Percentiles rank a stretch among this genome's conserved stretches.
Conservation (phyloP, 345 rosid species). For the Clausena lansium region DNA sequence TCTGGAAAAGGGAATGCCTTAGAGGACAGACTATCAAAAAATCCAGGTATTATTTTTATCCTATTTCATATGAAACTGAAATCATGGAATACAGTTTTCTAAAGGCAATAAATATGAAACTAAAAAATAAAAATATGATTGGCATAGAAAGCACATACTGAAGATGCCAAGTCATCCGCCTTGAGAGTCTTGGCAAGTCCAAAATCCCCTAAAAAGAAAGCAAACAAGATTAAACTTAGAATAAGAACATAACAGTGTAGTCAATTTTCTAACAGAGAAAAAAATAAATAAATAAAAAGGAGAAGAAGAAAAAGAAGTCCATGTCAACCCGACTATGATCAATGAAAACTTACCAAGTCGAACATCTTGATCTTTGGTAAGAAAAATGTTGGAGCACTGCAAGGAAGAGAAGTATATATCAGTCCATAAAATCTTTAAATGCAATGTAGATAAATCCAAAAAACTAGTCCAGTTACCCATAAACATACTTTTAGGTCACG, state of each 20-base stretch:
- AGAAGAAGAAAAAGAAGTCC: not conserved
- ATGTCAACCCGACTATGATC: not conserved
- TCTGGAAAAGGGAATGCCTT: not conserved
- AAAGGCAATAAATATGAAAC: not conserved
- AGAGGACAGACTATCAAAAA: not conserved
- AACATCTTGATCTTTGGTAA: conserved; percentile 92
- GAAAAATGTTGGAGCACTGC: conserved; percentile 98
- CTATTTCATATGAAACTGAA: not conserved
- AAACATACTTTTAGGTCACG: conserved; percentile 83
- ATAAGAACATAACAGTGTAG: not conserved
- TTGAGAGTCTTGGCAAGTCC: conserved; percentile 96
- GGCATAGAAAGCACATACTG: conserved; percentile 46
- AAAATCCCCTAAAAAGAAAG: conserved; percentile 73
- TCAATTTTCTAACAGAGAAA: not conserved
- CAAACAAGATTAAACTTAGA: conserved; percentile 14
- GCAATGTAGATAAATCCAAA: conserved; percentile 16
- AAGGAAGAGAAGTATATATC: conserved; percentile 22
- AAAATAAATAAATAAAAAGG: not conserved
- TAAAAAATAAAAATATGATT: not conserved
- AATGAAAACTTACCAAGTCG: conserved; percentile 71
- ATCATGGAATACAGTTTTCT: not conserved
- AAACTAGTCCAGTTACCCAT: conserved; percentile 11
- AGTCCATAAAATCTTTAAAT: conserved; percentile 26
- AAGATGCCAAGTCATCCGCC: conserved; percentile 95
- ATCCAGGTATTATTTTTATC: not conserved